Percentiles rank a stretch among this genome's conserved stretches.
These are phyloP conservation scores for Saturnispora hagleri DNA, from an alignment of 805 yeast genomes.

Conservation along the genomic window DNA sequence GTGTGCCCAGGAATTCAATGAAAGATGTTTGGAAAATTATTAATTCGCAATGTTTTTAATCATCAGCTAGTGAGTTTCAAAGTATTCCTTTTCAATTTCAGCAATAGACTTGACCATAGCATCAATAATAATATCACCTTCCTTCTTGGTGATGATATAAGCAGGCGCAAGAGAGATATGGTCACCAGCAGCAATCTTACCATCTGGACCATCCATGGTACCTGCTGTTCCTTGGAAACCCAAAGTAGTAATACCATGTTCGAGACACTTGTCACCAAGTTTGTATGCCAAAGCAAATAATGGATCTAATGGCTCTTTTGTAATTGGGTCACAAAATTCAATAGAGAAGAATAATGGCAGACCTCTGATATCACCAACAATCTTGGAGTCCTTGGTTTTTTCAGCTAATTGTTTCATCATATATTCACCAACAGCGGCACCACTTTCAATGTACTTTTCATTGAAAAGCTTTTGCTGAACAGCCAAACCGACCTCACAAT, in stretches of 20 bases:
- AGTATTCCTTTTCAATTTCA: constrained; percentile 15
- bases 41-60: constrained; percentile 2
- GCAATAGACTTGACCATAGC: constrained; percentile 19
- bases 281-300: constrained; percentile 22
- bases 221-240: constrained; percentile 35
- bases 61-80: constrained; percentile 1
- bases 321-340: constrained; percentile 37
- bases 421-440: constrained; percentile 34
- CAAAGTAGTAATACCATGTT: constrained; percentile 36
- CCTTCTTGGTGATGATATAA: constrained; percentile 31
- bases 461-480: constrained; percentile 32
- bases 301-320: constrained; percentile 38
- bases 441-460: constrained; percentile 32
- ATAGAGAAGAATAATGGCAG: constrained; percentile 47
- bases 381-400: constrained; percentile 23
- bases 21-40: constrained; percentile 19
- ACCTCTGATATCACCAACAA: constrained; percentile 47
- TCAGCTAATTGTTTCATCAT: constrained; percentile 30
- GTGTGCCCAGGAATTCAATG: constrained; percentile 38
- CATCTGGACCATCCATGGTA: constrained; percentile 29
- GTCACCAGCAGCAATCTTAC: constrained; percentile 14
- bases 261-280: constrained; percentile 28
- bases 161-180: constrained; percentile 38
- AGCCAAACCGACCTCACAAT: constrained; percentile 38
- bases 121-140: constrained; percentile 31